phyloP scores from a whole-genome alignment of 1,139 yeast species.

The Lodderomyces parapsilosis region DNA sequence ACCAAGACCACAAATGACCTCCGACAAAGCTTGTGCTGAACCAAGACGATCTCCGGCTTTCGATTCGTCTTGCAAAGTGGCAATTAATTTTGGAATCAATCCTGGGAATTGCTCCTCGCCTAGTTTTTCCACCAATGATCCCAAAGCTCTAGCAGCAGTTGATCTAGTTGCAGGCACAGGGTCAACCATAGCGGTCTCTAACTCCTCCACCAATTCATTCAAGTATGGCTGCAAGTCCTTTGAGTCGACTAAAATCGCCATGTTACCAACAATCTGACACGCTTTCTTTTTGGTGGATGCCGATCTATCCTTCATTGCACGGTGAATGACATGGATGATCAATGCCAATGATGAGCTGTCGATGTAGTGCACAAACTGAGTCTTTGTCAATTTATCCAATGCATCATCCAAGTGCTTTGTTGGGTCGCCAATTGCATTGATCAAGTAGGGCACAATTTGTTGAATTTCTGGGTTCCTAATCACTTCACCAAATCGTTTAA shows the following conservation, averaged over 20 bases:
- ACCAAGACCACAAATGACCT: slow-evolving; percentile 91
- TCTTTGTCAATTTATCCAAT: slow-evolving; percentile 77
- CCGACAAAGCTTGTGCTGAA: slow-evolving; percentile 95
- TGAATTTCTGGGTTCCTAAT: slow-evolving; percentile 97
- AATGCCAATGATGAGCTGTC: slow-evolving; percentile 97
- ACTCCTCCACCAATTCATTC: slow-evolving; percentile 70
- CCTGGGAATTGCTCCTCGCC: slow-evolving; percentile 97
- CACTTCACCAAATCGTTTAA: slow-evolving; percentile 93
- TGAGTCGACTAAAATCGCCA: slow-evolving; percentile 93
- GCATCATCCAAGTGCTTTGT: slow-evolving; percentile 87
- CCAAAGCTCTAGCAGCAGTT: slow-evolving; percentile 96
- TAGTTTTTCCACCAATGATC: slow-evolving; percentile 90
- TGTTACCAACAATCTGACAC: slow-evolving; percentile 96
- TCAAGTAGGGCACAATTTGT: slow-evolving; percentile 79
- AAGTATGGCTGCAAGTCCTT: slow-evolving; percentile 85
- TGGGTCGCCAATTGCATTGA: slow-evolving; percentile 95
- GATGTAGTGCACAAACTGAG: slow-evolving; percentile 94
- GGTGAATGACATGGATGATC: slow-evolving; percentile 88
- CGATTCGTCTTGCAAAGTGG: slow-evolving; percentile 74
- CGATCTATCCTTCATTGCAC: slow-evolving; percentile 93
- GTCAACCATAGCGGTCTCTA: slow-evolving; percentile 95
- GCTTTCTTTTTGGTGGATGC: slow-evolving; percentile 92
- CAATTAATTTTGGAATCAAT: slow-evolving; percentile 77
- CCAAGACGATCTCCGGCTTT: slow-evolving; percentile 93
- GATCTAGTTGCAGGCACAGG: slow-evolving; percentile 98